A percentile compares a stretch with the other conserved stretches of the same genome.
Evolutionary conservation across 2,329 filamentous ascomycete genomes (phyloP).

Genomic region (Fusarium haematococcum): DNA sequence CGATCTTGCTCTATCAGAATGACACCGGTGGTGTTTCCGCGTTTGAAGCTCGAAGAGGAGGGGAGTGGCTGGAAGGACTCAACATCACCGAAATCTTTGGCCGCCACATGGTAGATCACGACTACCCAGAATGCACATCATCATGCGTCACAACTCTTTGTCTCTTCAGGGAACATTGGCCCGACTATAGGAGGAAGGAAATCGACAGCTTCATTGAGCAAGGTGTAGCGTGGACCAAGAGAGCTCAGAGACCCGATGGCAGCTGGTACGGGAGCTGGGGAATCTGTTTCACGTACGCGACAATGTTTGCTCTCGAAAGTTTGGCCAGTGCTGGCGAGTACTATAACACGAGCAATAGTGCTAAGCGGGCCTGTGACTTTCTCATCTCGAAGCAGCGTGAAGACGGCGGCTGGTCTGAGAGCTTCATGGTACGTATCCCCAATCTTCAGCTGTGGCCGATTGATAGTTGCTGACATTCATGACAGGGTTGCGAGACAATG

Average conservation of each 20-base stretch:
- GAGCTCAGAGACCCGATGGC: slow-evolving; percentile 81
- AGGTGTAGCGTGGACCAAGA: slow-evolving; percentile 84
- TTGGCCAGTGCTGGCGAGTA: slow-evolving; percentile 83
- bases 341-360: slow-evolving; percentile 76
- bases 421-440: slow-evolving; percentile 71
- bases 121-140: slow-evolving; percentile 97
- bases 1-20: slow-evolving; percentile 93
- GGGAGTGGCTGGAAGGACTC: slow-evolving; percentile 81
- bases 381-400: slow-evolving; percentile 83
- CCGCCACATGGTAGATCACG: slow-evolving; percentile 89
- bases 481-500: slow-evolving; percentile 78
- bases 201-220: slow-evolving; percentile 78
- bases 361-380: slow-evolving; percentile 84
- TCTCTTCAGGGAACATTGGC: slow-evolving; percentile 83
- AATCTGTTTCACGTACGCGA: slow-evolving; percentile 96
- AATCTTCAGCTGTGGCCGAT: neutral
- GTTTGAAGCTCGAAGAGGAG: slow-evolving; percentile 88
- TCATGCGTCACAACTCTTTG: slow-evolving; percentile 88
- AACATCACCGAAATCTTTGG: slow-evolving; percentile 97
- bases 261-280: slow-evolving; percentile 98
- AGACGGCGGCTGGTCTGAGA: slow-evolving; percentile 97
- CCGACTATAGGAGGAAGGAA: slow-evolving; percentile 79
- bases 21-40: slow-evolving; percentile 85
- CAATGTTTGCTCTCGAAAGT: slow-evolving; percentile 93
- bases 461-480: slow-evolving; percentile 6